A percentile compares a stretch with the other conserved stretches of the same genome.
These are phyloP conservation scores for Tylopilus rubrobrunneus DNA, from an alignment of 768 basidiomycete genomes.

Conservation along the genomic window DNA sequence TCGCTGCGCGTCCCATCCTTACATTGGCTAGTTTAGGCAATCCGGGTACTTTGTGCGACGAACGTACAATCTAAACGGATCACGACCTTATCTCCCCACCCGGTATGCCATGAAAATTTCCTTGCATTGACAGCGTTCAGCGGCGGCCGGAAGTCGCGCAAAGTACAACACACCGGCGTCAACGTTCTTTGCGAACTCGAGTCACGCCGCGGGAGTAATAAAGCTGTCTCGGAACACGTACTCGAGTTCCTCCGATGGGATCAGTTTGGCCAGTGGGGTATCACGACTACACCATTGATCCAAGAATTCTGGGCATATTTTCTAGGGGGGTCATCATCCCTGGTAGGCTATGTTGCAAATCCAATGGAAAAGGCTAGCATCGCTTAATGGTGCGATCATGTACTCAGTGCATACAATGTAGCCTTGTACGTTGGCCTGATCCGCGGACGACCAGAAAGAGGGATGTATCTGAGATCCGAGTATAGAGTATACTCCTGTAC, in stretches of 20 bases:
- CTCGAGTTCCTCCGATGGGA: conserved; percentile 5
- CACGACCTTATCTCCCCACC: conserved; percentile 30
- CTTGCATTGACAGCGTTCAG: conserved; percentile 10
- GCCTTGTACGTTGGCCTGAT: conserved; percentile 15
- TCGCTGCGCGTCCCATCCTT: background rate
- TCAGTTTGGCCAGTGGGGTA: background rate
- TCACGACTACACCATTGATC: background rate
- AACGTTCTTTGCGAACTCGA: conserved; percentile 19
- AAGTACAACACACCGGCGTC: conserved; percentile 6
- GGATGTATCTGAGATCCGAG: conserved; percentile 18
- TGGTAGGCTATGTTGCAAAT: conserved; percentile 7
- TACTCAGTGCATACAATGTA: background rate
- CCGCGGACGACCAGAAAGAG: conserved; percentile 25
- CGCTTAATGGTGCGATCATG: conserved; percentile 1
- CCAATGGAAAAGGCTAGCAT: background rate
- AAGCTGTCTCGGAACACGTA: conserved; percentile 12
- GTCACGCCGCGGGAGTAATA: conserved; percentile 27
- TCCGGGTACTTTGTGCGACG: background rate
- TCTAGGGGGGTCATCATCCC: conserved; percentile 6
- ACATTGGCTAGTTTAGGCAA: conserved; percentile 7
- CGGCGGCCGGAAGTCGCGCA: conserved; percentile 18
- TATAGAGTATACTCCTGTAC: conserved; percentile 1
- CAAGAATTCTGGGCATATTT: background rate
- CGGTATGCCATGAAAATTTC: conserved; percentile 7
- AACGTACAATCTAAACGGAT: conserved; percentile 25